Conservation (phyloP, 768 basidiomycete genomes). For the Phaeotremella skinneri region DNA sequence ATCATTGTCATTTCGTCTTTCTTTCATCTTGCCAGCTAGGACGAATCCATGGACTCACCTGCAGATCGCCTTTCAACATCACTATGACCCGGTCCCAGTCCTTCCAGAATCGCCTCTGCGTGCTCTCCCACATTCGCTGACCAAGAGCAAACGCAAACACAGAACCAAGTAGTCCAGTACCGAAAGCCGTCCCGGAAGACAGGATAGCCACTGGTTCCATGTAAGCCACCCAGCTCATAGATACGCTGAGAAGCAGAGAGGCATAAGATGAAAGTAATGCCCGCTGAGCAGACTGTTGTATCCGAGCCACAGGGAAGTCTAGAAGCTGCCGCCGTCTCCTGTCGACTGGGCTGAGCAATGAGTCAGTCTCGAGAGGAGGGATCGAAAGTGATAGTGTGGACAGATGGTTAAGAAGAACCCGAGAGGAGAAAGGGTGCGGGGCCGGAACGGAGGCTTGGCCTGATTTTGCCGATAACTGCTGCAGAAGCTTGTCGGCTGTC, state of each 20-base stretch:
- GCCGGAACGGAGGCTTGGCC: constrained; percentile 1
- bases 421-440: constrained; percentile 41
- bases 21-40: background rate
- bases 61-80: constrained; percentile 42
- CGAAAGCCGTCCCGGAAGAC: constrained; percentile 27
- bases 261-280: constrained; percentile 27
- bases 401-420: constrained; percentile 46
- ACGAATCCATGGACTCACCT: constrained; percentile 26
- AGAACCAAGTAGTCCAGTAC: constrained; percentile 30
- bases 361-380: constrained; percentile 21
- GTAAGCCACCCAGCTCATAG: constrained; percentile 34
- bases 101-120: constrained; percentile 44
- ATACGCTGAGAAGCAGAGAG: constrained; percentile 19
- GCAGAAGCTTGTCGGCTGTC: constrained; percentile 25
- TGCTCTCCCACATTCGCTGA: constrained; percentile 37
- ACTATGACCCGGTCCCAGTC: constrained; percentile 42
- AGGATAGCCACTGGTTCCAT: constrained; percentile 34
- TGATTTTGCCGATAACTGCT: constrained; percentile 20
- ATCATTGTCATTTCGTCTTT: background rate
- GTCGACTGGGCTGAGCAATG: constrained; percentile 35
- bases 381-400: constrained; percentile 35
- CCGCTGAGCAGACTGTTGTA: constrained; percentile 35
- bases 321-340: constrained; percentile 37
- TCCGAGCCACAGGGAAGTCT: constrained; percentile 19
- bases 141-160: constrained; percentile 34